Conservation (phyloP, 345 rosid genomes). For the Erucastrum elatum region DNA sequence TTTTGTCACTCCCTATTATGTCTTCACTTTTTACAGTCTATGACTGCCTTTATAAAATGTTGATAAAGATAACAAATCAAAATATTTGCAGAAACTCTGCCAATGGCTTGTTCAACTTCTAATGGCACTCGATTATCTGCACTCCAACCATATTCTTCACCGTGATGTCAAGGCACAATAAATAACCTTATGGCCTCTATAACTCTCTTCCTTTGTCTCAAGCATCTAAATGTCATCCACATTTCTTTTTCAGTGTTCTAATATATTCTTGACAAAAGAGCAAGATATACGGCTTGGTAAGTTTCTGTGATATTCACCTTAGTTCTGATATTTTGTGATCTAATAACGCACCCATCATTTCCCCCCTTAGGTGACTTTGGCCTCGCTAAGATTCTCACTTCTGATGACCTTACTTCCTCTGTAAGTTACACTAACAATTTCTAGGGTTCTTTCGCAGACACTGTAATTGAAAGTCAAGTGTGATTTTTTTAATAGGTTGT, state of each 20-base stretch:
- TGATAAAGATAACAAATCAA: neutral
- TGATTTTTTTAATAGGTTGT: slow-evolving; percentile 59
- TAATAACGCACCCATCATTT: neutral
- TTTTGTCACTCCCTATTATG: slow-evolving; percentile 26
- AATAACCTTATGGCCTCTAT: neutral
- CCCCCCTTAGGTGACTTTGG: slow-evolving; percentile 88
- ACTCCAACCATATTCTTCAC: slow-evolving; percentile 77
- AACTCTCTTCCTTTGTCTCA: neutral
- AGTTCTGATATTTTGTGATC: neutral
- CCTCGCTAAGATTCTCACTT: slow-evolving; percentile 89
- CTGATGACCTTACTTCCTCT: slow-evolving; percentile 92
- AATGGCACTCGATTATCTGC: slow-evolving; percentile 78
- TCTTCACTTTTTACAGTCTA: neutral
- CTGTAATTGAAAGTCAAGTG: neutral
- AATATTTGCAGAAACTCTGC: slow-evolving; percentile 69
- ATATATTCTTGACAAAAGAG: slow-evolving; percentile 90
- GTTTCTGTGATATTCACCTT: neutral
- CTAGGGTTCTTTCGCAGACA: neutral
- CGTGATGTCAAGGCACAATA: slow-evolving; percentile 78
- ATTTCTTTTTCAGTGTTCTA: slow-evolving; percentile 72
- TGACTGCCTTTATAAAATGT: neutral
- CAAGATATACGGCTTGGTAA: slow-evolving; percentile 88
- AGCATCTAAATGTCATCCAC: slow-evolving; percentile 30
- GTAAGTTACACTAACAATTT: slow-evolving; percentile 50
- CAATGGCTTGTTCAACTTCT: slow-evolving; percentile 86